phyloP scores from a whole-genome alignment of 441 rosid species.

The Gossypium lobatum region DNA sequence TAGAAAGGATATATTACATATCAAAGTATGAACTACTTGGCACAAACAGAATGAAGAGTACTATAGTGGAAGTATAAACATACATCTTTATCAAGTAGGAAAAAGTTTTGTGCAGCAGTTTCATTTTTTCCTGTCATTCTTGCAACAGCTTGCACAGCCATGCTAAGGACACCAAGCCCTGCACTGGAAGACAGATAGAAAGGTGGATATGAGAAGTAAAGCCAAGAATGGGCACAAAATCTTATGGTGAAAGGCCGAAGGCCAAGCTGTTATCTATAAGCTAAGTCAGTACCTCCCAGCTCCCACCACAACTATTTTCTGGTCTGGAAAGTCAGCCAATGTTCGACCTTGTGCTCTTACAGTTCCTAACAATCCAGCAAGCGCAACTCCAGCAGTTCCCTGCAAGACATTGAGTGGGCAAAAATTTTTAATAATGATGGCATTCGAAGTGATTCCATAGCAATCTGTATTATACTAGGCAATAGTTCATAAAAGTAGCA shows the following conservation, averaged over 20 bases:
- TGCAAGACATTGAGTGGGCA: conserved; percentile 26
- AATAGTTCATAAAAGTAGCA: conserved; percentile 16
- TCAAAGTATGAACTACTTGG: background rate
- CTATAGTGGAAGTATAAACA: conserved; percentile 17
- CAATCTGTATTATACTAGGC: conserved; percentile 10
- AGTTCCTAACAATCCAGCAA: conserved; percentile 90
- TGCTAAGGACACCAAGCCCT: conserved; percentile 89
- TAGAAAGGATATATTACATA: background rate
- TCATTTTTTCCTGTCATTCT: conserved; percentile 71
- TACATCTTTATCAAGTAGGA: conserved; percentile 90
- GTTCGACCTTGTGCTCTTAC: conserved; percentile 94
- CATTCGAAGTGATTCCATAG: background rate
- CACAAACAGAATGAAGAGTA: background rate
- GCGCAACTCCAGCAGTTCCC: conserved; percentile 99
- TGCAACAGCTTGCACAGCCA: conserved; percentile 70
- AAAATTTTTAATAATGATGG: conserved; percentile 10
- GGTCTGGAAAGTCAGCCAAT: conserved; percentile 71
- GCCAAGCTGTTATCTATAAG: background rate
- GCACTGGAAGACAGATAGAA: conserved; percentile 55
- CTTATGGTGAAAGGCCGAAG: background rate
- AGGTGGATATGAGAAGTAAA: conserved; percentile 8
- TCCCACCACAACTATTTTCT: conserved; percentile 97
- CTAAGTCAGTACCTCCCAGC: conserved; percentile 80
- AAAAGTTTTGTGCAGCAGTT: conserved; percentile 52
- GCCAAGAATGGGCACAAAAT: conserved; percentile 8